A percentile compares a stretch with the other conserved stretches of the same genome.
Conservation (phyloP, 1,284 basidiomycete genomes). For the Malassezia arunalokei region DNA sequence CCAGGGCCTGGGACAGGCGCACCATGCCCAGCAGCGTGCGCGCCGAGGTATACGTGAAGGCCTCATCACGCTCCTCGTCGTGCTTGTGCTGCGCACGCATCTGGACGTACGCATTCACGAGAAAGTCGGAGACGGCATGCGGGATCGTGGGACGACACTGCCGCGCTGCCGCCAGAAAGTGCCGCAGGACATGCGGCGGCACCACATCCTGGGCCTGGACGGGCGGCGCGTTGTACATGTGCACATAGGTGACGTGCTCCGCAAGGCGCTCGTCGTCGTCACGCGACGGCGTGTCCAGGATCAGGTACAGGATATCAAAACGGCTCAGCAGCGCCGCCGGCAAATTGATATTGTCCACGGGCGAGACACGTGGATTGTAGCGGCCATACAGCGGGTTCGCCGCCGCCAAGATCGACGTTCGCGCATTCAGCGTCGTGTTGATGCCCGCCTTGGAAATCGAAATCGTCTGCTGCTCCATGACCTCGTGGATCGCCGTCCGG, state of each 20-base stretch:
- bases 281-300: slow-evolving; percentile 83
- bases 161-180: slow-evolving; percentile 91
- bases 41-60: slow-evolving; percentile 88
- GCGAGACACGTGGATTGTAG: slow-evolving; percentile 92
- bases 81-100: slow-evolving; percentile 84
- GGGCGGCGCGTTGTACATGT: slow-evolving; percentile 88
- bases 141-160: slow-evolving; percentile 77
- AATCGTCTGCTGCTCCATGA: slow-evolving; percentile 99
- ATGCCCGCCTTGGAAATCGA: slow-evolving; percentile 99
- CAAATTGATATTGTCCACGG: slow-evolving; percentile 98
- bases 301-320: slow-evolving; percentile 92
- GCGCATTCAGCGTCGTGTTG: slow-evolving; percentile 94
- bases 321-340: slow-evolving; percentile 89
- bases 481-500: slow-evolving; percentile 96
- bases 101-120: slow-evolving; percentile 89
- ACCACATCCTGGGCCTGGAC: slow-evolving; percentile 59
- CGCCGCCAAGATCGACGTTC: slow-evolving; percentile 92
- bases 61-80: slow-evolving; percentile 74
- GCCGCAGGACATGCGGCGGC: slow-evolving; percentile 75
- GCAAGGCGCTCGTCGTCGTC: slow-evolving; percentile 93
- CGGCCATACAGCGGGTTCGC: slow-evolving; percentile 96
- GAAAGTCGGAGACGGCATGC: slow-evolving; percentile 72
- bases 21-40: slow-evolving; percentile 88
- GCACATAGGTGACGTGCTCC: slow-evolving; percentile 92
- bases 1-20: slow-evolving; percentile 84